Evolutionary conservation across 495 filamentous ascomycete species (phyloP).

Genomic region (Penicillium roqueforti): DNA sequence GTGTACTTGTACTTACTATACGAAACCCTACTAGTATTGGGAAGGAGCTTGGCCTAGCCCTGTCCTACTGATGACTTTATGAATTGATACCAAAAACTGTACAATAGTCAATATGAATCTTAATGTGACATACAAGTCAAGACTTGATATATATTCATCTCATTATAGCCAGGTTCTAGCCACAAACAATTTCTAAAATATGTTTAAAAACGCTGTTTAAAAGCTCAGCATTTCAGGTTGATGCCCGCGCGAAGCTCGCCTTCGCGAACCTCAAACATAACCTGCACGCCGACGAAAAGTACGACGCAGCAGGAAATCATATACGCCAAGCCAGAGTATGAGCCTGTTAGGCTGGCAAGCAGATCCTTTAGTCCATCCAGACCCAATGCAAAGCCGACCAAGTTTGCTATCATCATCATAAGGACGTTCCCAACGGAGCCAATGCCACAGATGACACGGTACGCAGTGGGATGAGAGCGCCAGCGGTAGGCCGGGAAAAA

Average conservation of each 20-base stretch:
- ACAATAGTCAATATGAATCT: constrained; percentile 16
- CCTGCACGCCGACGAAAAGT: constrained; percentile 81
- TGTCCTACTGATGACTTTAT: constrained; percentile 19
- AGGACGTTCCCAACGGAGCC: constrained; percentile 83
- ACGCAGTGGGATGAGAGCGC: constrained; percentile 60
- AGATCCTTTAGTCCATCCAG: constrained; percentile 80
- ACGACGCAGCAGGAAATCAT: constrained; percentile 61
- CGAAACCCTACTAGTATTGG: too few relatives aligned
- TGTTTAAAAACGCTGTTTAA: not conserved
- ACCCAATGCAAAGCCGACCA: constrained; percentile 92
- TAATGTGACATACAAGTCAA: not conserved
- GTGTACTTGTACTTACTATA: constrained; percentile 11
- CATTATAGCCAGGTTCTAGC: not conserved
- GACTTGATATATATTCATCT: not conserved
- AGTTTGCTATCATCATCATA: constrained; percentile 94
- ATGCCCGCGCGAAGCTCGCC: constrained; percentile 77
- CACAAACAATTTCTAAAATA: not conserved
- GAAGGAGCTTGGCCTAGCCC: not conserved
- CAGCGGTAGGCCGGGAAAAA: constrained; percentile 70
- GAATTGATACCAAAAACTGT: constrained; percentile 24
- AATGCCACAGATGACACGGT: constrained; percentile 76
- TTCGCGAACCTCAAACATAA: constrained; percentile 96
- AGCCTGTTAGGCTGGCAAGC: constrained; percentile 66
- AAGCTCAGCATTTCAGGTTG: constrained; percentile 72
- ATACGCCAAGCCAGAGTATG: constrained; percentile 71